A percentile compares a stretch with the other conserved stretches of the same genome.
Evolutionary conservation across 225 moss, liverwort and hornwort genomes (phyloP).

Genomic region (Climacium dendroides): DNA sequence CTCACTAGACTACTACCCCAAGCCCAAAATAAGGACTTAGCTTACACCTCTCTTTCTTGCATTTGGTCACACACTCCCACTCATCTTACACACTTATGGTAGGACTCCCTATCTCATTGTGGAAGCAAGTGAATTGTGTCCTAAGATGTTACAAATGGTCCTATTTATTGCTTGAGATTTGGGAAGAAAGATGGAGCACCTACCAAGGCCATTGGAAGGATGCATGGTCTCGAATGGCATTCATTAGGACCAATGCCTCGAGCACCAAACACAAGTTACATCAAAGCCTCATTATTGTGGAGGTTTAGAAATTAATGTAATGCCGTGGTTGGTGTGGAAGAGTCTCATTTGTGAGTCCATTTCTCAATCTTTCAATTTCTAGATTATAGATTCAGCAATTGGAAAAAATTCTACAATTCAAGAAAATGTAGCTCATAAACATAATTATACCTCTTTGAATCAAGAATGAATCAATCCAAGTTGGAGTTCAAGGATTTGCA

Average conservation of each 20-base stretch:
- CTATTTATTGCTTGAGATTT: neutral
- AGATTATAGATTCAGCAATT: neutral
- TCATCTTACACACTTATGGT: neutral
- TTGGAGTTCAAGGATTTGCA: neutral
- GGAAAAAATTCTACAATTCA: neutral
- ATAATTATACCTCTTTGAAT: neutral
- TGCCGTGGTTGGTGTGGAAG: accelerated
- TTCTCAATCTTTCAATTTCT: no score
- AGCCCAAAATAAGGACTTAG: neutral
- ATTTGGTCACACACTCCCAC: neutral
- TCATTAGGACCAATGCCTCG: accelerated
- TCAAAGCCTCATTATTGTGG: neutral
- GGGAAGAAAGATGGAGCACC: no score
- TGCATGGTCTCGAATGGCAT: accelerated
- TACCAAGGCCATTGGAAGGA: no score
- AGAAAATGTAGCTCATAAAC: no score
- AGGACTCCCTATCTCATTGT: neutral
- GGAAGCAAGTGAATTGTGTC: neutral
- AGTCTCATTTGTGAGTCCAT: accelerated
- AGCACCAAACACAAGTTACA: neutral
- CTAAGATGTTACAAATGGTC: neutral
- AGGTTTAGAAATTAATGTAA: neutral
- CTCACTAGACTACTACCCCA: neutral
- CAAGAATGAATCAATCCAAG: neutral
- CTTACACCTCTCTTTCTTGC: neutral